A percentile compares a stretch with the other conserved stretches of the same genome.
These are phyloP conservation scores for Sphagnum fallax DNA, from an alignment of 228 moss, liverwort and hornwort species.

Conservation along the genomic window DNA sequence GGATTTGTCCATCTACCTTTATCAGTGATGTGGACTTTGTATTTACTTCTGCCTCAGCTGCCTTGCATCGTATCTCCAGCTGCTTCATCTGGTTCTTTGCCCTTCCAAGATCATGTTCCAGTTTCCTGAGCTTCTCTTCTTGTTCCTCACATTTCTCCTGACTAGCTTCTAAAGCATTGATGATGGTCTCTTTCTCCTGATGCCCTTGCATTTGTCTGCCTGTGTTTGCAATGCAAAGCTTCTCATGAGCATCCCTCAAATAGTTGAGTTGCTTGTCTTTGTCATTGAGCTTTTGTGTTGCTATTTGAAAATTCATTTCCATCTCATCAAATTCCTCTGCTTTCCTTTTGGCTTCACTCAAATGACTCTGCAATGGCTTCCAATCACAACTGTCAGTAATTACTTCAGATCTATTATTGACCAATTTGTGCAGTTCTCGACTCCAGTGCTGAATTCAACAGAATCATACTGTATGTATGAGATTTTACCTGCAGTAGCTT, in stretches of 20 bases:
- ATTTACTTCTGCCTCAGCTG: slow-evolving; percentile 28
- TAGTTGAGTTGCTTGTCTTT: slow-evolving; percentile 15
- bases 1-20: slow-evolving; percentile 4
- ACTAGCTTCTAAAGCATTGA: slow-evolving; percentile 31
- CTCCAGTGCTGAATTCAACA: background rate
- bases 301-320: slow-evolving; percentile 8
- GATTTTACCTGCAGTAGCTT: slow-evolving; percentile 18
- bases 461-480: background rate
- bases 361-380: slow-evolving; percentile 15
- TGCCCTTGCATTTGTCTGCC: slow-evolving; percentile 15
- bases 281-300: slow-evolving; percentile 16
- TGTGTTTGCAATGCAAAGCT: slow-evolving; percentile 18
- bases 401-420: background rate
- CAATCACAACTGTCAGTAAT: background rate
- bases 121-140: slow-evolving; percentile 21
- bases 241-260: slow-evolving; percentile 21
- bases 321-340: slow-evolving; percentile 8
- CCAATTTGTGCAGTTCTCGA: background rate
- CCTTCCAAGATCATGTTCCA: slow-evolving; percentile 30
- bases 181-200: slow-evolving; percentile 28
- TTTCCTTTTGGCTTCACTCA: slow-evolving; percentile 18
- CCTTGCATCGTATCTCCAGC: slow-evolving; percentile 29
- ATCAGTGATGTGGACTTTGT: slow-evolving; percentile 18
- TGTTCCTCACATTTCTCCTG: slow-evolving; percentile 24
- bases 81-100: slow-evolving; percentile 19